A percentile compares a stretch with the other conserved stretches of the same genome.
These are phyloP conservation scores for Metroxylon sagu DNA, from an alignment of 176 grass and related monocot species.

Conservation along the genomic window DNA sequence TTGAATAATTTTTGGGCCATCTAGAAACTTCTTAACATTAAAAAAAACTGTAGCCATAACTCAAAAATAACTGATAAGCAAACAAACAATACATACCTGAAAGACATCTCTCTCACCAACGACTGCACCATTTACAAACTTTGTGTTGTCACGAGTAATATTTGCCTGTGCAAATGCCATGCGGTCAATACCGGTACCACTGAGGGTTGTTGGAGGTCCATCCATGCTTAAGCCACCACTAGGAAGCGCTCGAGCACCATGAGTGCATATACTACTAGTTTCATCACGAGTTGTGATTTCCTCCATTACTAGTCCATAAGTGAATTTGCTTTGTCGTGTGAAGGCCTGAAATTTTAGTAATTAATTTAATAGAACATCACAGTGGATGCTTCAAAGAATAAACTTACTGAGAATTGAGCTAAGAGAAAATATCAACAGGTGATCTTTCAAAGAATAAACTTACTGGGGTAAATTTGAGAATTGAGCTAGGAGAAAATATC, in stretches of 20 bases:
- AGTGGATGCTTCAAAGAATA: too few relatives aligned
- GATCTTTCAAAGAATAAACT: too few relatives aligned
- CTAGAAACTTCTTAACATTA: too few relatives aligned
- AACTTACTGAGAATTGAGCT: too few relatives aligned
- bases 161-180: slow-evolving; percentile 80
- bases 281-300: slow-evolving; percentile 84
- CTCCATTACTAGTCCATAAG: slow-evolving; percentile 82
- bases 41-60: too few relatives aligned
- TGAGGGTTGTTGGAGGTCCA: slow-evolving; percentile 90
- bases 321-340: slow-evolving; percentile 87
- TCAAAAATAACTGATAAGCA: too few relatives aligned
- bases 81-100: slow-evolving; percentile 39
- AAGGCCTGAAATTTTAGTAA: slow-evolving; percentile 52
- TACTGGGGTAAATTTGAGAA: too few relatives aligned
- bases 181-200: slow-evolving; percentile 70
- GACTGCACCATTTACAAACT: slow-evolving; percentile 68
- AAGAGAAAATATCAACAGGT: neutral
- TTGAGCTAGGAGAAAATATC: neutral
- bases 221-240: slow-evolving; percentile 76
- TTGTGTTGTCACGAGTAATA: slow-evolving; percentile 83
- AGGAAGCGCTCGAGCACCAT: slow-evolving; percentile 75
- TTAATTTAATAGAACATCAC: neutral
- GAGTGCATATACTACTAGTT: slow-evolving; percentile 76
- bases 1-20: too few relatives aligned
- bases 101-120: slow-evolving; percentile 86